Evolutionary conservation across 345 rosid genomes (phyloP), one percentile per base, ranked within the genome.

Genomic region (Balakata baccata): DNA sequence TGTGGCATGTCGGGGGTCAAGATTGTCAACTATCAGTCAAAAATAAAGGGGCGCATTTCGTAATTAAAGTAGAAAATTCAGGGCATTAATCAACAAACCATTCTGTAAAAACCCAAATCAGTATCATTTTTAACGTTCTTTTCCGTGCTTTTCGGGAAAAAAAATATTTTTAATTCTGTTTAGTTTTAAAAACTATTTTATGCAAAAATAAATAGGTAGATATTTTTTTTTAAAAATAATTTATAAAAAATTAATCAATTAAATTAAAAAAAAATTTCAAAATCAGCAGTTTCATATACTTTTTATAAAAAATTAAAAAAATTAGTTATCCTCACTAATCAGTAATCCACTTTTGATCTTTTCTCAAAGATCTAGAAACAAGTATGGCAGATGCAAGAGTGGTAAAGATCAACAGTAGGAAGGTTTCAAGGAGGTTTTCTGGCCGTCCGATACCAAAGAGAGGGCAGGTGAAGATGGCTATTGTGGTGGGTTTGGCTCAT

Each of bases 401-500:
- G 53, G 54, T 2, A 18, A 62, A 49, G 75, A 83, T 64, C 76
- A 75, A 70, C 54, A 79, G 78, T 16, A 77, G 84, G 68, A 66
- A 70, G 73, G 67, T 74, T 39, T 70, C 82, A 17, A 75, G 69
- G 68, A 73, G 82, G 72, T 64, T 74, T 14, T 54, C 49, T n/a
- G 53, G 86, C 82, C 92, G 97, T 74, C 87, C 74, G 69, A 83
- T 88, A 11, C 97, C 97, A 1, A 88, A 85, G 84, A 87, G 97
- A 81, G 94, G 97, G 1, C 87, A 81, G 69, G 89, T 91, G 77
- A 91, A 88, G 86, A 79, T 88, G 86, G 92, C 86, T 5, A 84
- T 91, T 39, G 80, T 86, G 29, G 75, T 86, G 65, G 89, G 85
- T 3, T 63, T 91, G 71, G 90, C 88, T 68, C 84, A 86, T 57